Conservation (phyloP, 768 basidiomycete species). For the Macrocybe gigantea region DNA sequence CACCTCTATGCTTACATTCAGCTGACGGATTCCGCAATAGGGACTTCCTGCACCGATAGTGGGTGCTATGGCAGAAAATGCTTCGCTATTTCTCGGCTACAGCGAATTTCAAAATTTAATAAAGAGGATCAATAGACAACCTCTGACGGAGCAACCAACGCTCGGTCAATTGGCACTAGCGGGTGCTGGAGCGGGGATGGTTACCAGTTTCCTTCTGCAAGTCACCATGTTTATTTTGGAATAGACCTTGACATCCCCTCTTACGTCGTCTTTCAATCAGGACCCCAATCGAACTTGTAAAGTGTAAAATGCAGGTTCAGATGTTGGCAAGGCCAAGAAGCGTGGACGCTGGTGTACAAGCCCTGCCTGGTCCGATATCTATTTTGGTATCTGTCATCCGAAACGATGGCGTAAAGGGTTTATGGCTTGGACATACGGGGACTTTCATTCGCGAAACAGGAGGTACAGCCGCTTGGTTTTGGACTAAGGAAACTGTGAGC, state of each 20-base stretch:
- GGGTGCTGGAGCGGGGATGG: constrained; percentile 81
- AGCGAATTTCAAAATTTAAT: constrained; percentile 65
- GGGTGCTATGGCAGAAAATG: constrained; percentile 92
- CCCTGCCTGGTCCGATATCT: constrained; percentile 67
- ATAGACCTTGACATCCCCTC: constrained; percentile 2
- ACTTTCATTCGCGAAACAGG: constrained; percentile 92
- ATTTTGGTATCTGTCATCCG: constrained; percentile 62
- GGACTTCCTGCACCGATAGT: constrained; percentile 88
- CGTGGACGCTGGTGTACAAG: constrained; percentile 9
- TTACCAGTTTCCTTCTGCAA: constrained; percentile 84
- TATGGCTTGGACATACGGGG: constrained; percentile 97
- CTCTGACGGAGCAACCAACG: constrained; percentile 33
- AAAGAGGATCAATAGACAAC: constrained; percentile 26
- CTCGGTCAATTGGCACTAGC: constrained; percentile 71
- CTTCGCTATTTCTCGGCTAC: constrained; percentile 82
- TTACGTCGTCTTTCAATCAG: constrained; percentile 26
- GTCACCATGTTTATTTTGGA: constrained; percentile 19
- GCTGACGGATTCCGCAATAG: constrained; percentile 30
- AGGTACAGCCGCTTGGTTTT: constrained; percentile 89
- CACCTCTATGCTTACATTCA: constrained; percentile 1
- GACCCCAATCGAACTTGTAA: constrained; percentile 91
- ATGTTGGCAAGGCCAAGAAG: constrained; percentile 43
- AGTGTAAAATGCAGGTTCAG: constrained; percentile 98
- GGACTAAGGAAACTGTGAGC: constrained; percentile 76
- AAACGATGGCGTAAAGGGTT: constrained; percentile 67